Conservation (phyloP, 2,329 filamentous ascomycete species). For the Fusarium setosum region DNA sequence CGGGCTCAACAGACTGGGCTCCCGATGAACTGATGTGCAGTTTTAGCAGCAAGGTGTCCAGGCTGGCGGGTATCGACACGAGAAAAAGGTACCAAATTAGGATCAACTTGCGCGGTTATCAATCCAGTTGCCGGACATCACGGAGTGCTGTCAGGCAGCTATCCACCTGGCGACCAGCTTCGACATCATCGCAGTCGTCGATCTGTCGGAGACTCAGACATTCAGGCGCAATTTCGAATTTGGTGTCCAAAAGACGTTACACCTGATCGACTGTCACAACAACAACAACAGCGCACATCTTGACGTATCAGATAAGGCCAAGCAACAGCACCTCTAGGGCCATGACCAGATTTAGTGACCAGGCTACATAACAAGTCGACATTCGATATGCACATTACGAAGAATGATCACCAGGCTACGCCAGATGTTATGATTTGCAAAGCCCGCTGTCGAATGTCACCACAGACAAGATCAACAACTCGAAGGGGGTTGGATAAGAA, state of each 20-base stretch:
- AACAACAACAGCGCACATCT: conserved; percentile 2
- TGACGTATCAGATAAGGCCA: not conserved
- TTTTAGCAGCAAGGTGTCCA: conserved; percentile 1
- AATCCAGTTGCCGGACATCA: conserved; percentile 16
- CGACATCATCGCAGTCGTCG: not conserved
- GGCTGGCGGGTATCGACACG: not conserved
- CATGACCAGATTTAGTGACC: not conserved
- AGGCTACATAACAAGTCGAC: not conserved
- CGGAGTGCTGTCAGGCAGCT: not conserved
- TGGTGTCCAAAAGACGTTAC: not conserved
- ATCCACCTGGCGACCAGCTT: not conserved
- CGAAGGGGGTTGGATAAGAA: conserved; percentile 30
- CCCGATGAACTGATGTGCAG: conserved; percentile 26
- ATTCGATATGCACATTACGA: not conserved
- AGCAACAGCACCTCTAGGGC: not conserved
- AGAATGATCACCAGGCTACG: not conserved
- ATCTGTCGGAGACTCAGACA: conserved; percentile 15
- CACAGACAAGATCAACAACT: conserved; percentile 13
- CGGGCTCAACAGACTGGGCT: conserved; percentile 5
- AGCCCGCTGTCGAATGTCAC: not conserved
- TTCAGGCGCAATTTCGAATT: conserved; percentile 7
- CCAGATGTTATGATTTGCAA: conserved; percentile 8
- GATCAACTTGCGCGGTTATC: conserved; percentile 30
- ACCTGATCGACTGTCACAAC: conserved; percentile 11
- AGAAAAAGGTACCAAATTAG: conserved; percentile 27